Evolutionary conservation across 805 yeast genomes (phyloP), one percentile per base, ranked within the genome.

Genomic region (Lipomyces japonicus): DNA sequence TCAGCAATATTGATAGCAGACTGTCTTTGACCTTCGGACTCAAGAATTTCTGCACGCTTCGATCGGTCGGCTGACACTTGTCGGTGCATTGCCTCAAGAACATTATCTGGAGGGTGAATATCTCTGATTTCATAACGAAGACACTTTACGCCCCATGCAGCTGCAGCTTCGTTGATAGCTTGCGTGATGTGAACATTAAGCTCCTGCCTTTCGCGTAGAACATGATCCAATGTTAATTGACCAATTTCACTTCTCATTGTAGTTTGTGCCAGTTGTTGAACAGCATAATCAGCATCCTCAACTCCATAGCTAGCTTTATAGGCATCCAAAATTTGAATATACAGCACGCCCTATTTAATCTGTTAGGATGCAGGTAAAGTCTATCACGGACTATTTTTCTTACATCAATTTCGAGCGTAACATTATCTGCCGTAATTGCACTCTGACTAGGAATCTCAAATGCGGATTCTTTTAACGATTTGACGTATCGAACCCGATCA

Each of bases 221-320:
- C 95, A 41, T 82, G 79, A 65, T 87, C 95, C 61, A 86, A 75
- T 2, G 89, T 75, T 72, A 86, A 71, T 57, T 85, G 86, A 44
- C 95, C 95, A 63, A 86, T 86, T 66, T 86, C 95, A 1, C 88
- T 81, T 62, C 95, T 75, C 95, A 86, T 86, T 12, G 95, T 85
- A 9, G 95, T 87, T 66, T 86, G 95, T 0, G 95, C 95, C 58
- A 87, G 75, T 68, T 87, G 95, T 36, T 84, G 74, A 47, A 87
- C 80, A 34, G 95, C 95, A 65, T 84, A 87, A 63, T 82, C 86
- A 42, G 89, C 87, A 62, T 86, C 90, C 63, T 87, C 95, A 18
- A 86, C 95, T 12, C 95, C 95, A 61, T 86, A 86, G 39, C 86
- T 78, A 2, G 95, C 95, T 70, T 83, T 85, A 66, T 82, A 86